phyloP scores from a whole-genome alignment of 345 rosid genomes.

The Cardamine resedifolia region DNA sequence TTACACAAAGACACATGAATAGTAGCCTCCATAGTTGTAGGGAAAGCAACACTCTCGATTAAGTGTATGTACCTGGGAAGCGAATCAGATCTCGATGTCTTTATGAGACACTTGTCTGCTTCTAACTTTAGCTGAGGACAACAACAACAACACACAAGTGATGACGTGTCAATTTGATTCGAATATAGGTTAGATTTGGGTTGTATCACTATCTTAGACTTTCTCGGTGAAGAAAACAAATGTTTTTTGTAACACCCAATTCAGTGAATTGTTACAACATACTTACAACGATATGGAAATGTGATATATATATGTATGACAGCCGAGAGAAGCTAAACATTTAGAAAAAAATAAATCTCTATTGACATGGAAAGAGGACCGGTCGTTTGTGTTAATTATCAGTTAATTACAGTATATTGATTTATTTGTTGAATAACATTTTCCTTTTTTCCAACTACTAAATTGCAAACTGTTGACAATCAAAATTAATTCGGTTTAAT shows the following conservation, averaged over 20 bases:
- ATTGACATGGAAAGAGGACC: neutral
- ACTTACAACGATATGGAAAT: neutral
- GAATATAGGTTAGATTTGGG: constrained; percentile 34
- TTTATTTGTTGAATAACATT: neutral
- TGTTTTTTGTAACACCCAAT: constrained; percentile 7
- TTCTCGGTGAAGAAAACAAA: neutral
- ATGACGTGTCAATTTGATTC: constrained; percentile 32
- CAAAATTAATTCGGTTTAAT: neutral
- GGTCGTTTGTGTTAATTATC: neutral
- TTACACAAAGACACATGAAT: constrained; percentile 15
- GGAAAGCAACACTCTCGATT: constrained; percentile 38
- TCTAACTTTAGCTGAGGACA: constrained; percentile 7
- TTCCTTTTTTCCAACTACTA: neutral
- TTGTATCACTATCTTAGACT: constrained; percentile 18
- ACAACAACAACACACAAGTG: neutral
- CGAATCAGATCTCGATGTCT: constrained; percentile 33
- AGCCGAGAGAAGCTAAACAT: neutral
- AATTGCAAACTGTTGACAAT: neutral
- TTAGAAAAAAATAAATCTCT: too few species aligned
- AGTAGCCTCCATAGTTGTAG: constrained; percentile 39
- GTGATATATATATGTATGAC: neutral
- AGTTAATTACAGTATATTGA: neutral
- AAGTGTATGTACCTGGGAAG: constrained; percentile 36
- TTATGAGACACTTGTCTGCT: constrained; percentile 36
- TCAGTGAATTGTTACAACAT: constrained; percentile 35